These are phyloP conservation scores for Myxozyma melibiosi DNA, from an alignment of 805 yeast species.

Conservation along the genomic window DNA sequence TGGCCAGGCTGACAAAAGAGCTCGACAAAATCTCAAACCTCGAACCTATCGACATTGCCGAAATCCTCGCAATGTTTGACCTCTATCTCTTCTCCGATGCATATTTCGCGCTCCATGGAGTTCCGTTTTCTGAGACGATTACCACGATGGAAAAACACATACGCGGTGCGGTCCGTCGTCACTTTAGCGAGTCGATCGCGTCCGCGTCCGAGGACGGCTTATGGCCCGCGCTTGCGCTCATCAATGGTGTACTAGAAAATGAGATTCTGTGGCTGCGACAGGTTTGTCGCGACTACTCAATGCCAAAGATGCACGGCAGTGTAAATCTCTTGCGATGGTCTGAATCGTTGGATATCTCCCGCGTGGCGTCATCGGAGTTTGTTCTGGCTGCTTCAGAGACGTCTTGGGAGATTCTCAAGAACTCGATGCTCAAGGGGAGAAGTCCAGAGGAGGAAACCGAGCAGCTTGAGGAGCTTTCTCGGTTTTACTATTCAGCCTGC, in stretches of 20 bases:
- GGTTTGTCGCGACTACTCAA: background rate
- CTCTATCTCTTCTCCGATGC: conserved; percentile 5
- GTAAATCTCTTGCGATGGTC: conserved; percentile 5
- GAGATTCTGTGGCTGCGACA: background rate
- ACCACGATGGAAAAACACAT: background rate
- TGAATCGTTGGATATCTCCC: background rate
- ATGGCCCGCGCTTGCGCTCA: background rate
- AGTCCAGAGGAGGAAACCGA: background rate
- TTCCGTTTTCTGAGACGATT: conserved; percentile 7
- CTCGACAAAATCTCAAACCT: background rate
- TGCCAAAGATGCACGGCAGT: conserved; percentile 1
- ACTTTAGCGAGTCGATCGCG: background rate
- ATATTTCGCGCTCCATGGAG: background rate
- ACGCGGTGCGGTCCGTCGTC: background rate
- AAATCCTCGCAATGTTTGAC: conserved; percentile 5
- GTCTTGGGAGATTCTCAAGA: background rate
- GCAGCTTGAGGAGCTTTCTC: background rate
- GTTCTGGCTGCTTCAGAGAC: background rate
- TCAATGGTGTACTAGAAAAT: background rate
- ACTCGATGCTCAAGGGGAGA: background rate
- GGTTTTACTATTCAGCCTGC: background rate
- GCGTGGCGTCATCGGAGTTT: background rate
- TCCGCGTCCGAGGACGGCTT: background rate
- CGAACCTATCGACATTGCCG: conserved; percentile 3
- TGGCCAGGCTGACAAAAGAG: background rate